Evolutionary conservation across 306 rosid species (phyloP), one percentile per base, ranked within the genome.

Genomic region (Crotalaria pallida): DNA sequence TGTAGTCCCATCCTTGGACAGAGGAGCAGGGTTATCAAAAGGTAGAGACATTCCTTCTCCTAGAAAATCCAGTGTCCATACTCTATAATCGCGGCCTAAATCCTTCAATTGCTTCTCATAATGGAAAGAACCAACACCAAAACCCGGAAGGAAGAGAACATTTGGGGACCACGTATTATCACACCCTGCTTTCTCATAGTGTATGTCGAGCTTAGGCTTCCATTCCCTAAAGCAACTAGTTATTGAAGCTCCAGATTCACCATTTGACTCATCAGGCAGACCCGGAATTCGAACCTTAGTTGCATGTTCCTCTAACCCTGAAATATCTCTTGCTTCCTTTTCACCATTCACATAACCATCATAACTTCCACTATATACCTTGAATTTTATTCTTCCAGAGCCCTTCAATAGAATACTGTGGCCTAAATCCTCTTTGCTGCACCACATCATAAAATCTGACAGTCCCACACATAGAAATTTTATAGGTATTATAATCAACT

Each of bases 41-140:
- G 96, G 92, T 79, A 94, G 76, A 11, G 98, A 94, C 98, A 84
- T 87, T 27, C 98, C 98, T 69, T 94, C 97, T 19, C 98, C 98
- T 1, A 94, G 87, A 79, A 94, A 94, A 83, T 94, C 98, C 47
- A 90, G 76, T 55, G 95, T 90, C 97, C 97, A 94, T 0, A 88
- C 97, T 67, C 97, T 75, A 70, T 65, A 82, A 23, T 94, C 96
- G 10, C 85, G 81, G 8, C 98, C 98, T 79, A 94, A 81, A 81
- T 94, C 98, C 86, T 80, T 88, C 64, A 94, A 60, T 58, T 94
- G 98, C 85, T 94, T 94, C 95, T 87, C 95, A 43, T 90, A 94
- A 75, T 94, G 98, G 72, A 94, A 94, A 15, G 98, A 81, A 10
- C 98, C 98, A 78, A 90, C 98, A 69, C 98, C 98, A 72, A 94